These are phyloP conservation scores for Triticum dicoccoides DNA, from an alignment of 176 grass and related monocot species.

Conservation along the genomic window DNA sequence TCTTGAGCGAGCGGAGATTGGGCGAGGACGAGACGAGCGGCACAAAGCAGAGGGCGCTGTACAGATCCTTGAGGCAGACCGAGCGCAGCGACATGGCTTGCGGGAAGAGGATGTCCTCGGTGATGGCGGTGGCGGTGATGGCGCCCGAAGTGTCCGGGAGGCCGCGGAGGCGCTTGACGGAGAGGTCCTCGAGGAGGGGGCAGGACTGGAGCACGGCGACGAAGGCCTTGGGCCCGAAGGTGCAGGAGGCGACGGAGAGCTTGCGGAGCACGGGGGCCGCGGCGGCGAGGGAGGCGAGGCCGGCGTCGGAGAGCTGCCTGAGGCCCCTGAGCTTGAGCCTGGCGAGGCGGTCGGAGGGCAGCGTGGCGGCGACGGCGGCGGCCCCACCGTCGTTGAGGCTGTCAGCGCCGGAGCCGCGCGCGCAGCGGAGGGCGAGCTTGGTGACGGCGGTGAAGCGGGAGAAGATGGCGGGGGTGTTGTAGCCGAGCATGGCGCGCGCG, in stretches of 20 bases:
- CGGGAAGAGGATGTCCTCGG: conserved; percentile 35
- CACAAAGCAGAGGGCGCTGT: conserved; percentile 79
- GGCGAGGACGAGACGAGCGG: conserved; percentile 75
- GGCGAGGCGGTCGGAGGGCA: conserved; percentile 44
- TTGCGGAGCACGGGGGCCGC: conserved; percentile 55
- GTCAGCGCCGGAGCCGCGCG: conserved; percentile 51
- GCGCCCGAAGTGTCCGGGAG: conserved; percentile 61
- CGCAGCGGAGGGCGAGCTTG: conserved; percentile 59
- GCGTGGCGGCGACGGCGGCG: conserved; percentile 27
- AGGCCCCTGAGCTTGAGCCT: conserved; percentile 86
- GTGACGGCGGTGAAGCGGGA: conserved; percentile 65
- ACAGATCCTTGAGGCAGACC: conserved; percentile 86
- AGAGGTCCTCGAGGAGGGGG: conserved; percentile 73
- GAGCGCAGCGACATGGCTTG: conserved; percentile 49
- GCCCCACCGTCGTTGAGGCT: conserved; percentile 73
- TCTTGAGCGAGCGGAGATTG: conserved; percentile 72
- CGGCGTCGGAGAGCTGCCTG: conserved; percentile 62
- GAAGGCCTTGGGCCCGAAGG: conserved; percentile 80
- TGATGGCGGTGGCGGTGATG: conserved; percentile 11
- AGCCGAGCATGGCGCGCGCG: conserved; percentile 40
- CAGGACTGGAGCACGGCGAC: conserved; percentile 60
- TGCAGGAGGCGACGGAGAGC: conserved; percentile 80
- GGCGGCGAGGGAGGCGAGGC: conserved; percentile 52
- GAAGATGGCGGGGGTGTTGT: conserved; percentile 35
- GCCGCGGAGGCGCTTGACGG: conserved; percentile 83